Evolutionary conservation across 2,329 filamentous ascomycete genomes (phyloP), one percentile per base, ranked within the genome.

Genomic region (Cladophialophora exuberans): DNA sequence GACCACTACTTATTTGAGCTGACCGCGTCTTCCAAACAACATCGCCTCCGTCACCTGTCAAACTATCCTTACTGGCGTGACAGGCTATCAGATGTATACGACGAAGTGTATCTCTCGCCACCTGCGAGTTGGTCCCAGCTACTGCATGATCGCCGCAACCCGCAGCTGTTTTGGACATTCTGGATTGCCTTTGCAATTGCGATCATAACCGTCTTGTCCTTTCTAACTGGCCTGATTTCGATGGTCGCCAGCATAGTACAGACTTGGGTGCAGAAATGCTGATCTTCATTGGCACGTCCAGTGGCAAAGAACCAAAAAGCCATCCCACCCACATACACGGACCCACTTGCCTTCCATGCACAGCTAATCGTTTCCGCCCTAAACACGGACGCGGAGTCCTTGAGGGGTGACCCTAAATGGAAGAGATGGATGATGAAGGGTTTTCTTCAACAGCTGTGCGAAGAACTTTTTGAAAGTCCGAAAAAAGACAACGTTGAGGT

Each of bases 111-210:
- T 20, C 44, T 23, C 11, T 30, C 52, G 30, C 52, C 52, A 20
- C 52, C 52, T 2, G 44, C 28, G 17, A 55, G 44, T 23, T 50
- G 44, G 46, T 15, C 44, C 2, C 52, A 55, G 38, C 28, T 55
- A 17, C 51, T 35, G 44, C 18, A 23, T 6, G 52, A 55, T 20
- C 52, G 36, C 10, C 52, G 52, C 20, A 55, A 49, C 41, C 52
- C 52, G 18, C 52, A 55, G 17, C 52, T 42, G 22, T 55, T 38
- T 17, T 50, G 31, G 33, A 55, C 52, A 20, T 55, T 55, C 45
- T 55, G 52, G 52, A 26, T 51, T n/a, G 52, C 52, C 17, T 15
- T 55, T 44, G 30, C 51, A 30, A 55, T 55, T 10, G 11, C 42
- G 35, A 11, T 22, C 11, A 13, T 55, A n/a, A 51, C 52, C 9